phyloP scores from a whole-genome alignment of 169 alveolate species.

The Eimeria zaria region DNA sequence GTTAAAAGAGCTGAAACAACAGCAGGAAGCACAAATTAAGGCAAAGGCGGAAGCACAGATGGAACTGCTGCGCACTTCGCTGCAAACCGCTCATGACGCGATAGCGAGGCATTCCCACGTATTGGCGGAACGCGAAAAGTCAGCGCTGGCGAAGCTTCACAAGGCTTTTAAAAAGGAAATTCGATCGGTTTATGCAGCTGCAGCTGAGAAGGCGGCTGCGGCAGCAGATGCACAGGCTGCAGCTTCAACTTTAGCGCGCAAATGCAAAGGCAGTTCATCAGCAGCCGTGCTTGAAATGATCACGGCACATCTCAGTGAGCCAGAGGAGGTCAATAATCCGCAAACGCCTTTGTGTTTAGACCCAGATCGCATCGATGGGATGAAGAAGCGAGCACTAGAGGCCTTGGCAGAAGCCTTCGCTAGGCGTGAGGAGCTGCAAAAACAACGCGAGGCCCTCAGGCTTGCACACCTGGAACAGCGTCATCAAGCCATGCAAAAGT shows the following conservation, averaged over 20 bases:
- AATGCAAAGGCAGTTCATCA: conserved; percentile 58
- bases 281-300: not conserved
- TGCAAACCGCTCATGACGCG: conserved; percentile 56
- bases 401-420: conserved; percentile 40
- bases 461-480: conserved; percentile 34
- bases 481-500: conserved; percentile 44
- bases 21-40: conserved; percentile 55
- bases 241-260: conserved; percentile 4
- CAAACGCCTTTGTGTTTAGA: not conserved
- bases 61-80: conserved; percentile 60
- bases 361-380: conserved; percentile 39
- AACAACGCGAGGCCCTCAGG: conserved; percentile 22
- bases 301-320: not conserved
- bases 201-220: conserved; percentile 20
- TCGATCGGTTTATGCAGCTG: conserved; percentile 27
- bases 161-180: conserved; percentile 63
- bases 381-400: conserved; percentile 23
- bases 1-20: conserved; percentile 44
- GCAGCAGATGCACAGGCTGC: conserved; percentile 52
- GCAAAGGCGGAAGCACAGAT: conserved; percentile 30
- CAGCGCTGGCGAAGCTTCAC: conserved; percentile 43
- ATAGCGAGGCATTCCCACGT: conserved; percentile 44
- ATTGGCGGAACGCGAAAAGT: conserved; percentile 52
- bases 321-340: not conserved
- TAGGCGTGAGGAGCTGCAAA: conserved; percentile 56